Conservation (phyloP, 257 asterid genomes). For the Marsdenia floribunda region DNA sequence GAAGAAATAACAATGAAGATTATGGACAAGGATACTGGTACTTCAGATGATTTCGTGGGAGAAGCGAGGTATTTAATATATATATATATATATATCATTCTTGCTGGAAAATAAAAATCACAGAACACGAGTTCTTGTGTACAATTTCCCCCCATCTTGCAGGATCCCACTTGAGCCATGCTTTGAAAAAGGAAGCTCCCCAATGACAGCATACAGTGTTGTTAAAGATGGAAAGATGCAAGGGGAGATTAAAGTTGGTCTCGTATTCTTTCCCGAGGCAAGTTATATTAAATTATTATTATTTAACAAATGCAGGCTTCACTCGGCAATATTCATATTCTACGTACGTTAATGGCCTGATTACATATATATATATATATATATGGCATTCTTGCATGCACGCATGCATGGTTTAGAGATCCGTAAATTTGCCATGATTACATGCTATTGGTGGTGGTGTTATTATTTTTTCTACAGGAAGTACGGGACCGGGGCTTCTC, state of each 20-base stretch:
- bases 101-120: too few species aligned
- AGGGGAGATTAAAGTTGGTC: conserved; percentile 53
- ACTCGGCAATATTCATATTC: background rate
- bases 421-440: too few species aligned
- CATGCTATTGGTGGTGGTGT: background rate
- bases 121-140: background rate
- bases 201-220: conserved; percentile 36
- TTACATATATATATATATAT: too few species aligned
- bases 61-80: conserved; percentile 34
- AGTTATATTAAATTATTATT: conserved; percentile 4
- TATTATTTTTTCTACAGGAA: conserved; percentile 17
- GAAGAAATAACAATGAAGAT: conserved; percentile 40
- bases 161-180: conserved; percentile 45
- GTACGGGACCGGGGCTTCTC: conserved; percentile 12
- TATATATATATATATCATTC: too few species aligned
- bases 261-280: conserved; percentile 45
- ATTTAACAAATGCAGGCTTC: background rate
- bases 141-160: background rate
- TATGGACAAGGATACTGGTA: conserved; percentile 44
- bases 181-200: conserved; percentile 36
- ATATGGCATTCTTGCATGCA: too few species aligned
- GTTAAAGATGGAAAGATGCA: conserved; percentile 46
- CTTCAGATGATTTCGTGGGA: conserved; percentile 47
- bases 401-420: too few species aligned
- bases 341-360: background rate